Evolutionary conservation across 257 asterid species (phyloP).

Genomic region (Marsdenia floribunda): DNA sequence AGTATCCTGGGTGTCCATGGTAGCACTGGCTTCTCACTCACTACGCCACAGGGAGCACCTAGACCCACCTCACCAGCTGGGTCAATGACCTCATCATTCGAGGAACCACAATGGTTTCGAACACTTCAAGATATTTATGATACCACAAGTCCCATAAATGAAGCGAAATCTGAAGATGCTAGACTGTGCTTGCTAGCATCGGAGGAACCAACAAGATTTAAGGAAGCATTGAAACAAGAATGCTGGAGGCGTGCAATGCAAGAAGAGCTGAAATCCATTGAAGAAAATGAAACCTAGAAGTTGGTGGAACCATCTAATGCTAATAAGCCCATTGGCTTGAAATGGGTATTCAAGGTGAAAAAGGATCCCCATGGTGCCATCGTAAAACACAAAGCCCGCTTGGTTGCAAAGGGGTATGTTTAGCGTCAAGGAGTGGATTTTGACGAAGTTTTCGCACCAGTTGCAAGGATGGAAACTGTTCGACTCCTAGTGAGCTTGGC

Average conservation of each 20-base stretch:
- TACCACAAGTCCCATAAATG: too few relatives aligned
- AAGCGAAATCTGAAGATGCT: too few relatives aligned
- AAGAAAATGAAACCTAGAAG: not conserved
- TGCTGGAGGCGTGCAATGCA: not conserved
- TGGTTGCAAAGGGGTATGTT: not conserved
- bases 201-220: not conserved
- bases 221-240: not conserved
- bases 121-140: too few relatives aligned
- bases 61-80: too few relatives aligned
- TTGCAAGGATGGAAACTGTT: too few relatives aligned
- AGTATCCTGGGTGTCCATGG: too few relatives aligned
- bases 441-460: not conserved
- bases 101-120: too few relatives aligned
- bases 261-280: not conserved
- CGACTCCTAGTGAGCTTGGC: too few relatives aligned
- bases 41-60: too few relatives aligned
- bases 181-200: not conserved
- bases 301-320: not conserved
- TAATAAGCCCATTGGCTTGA: not conserved
- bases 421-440: not conserved
- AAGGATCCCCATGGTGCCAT: not conserved
- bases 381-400: not conserved
- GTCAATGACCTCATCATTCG: too few relatives aligned
- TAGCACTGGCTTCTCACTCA: too few relatives aligned
- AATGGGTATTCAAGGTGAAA: not conserved